Percentiles rank a stretch among this genome's conserved stretches.
phyloP scores from a whole-genome alignment of 768 basidiomycete species.

The Multifurca ochricompacta region DNA sequence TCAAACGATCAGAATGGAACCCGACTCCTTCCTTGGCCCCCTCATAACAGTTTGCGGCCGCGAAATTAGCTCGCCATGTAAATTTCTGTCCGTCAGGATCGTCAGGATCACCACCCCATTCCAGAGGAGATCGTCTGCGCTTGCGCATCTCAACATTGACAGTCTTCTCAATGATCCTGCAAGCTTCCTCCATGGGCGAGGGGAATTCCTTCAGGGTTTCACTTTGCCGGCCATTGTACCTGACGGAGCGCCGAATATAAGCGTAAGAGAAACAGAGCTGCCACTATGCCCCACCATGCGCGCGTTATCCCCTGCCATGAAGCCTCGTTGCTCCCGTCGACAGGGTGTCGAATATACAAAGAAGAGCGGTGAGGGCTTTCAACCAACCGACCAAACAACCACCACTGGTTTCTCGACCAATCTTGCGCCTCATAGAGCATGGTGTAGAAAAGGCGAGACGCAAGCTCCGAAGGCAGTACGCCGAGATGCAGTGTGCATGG shows the following conservation, averaged over 20 bases:
- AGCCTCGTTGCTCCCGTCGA: constrained; percentile 31
- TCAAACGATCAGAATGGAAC: constrained; percentile 73
- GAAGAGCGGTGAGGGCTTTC: constrained; percentile 81
- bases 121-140: constrained; percentile 52
- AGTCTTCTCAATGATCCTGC: constrained; percentile 54
- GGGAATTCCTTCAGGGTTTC: constrained; percentile 52
- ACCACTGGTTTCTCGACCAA: constrained; percentile 78
- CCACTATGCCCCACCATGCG: constrained; percentile 51
- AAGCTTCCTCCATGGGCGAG: constrained; percentile 70
- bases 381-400: constrained; percentile 73
- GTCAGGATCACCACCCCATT: constrained; percentile 44
- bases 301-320: constrained; percentile 67
- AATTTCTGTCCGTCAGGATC: constrained; percentile 17
- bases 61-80: constrained; percentile 75
- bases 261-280: neutral
- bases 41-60: constrained; percentile 78
- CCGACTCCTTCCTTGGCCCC: constrained; percentile 79
- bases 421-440: constrained; percentile 54
- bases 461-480: constrained; percentile 65
- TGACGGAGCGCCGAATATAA: constrained; percentile 26
- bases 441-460: constrained; percentile 63
- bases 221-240: constrained; percentile 73
- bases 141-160: constrained; percentile 66
- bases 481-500: constrained; percentile 70
- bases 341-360: constrained; percentile 52